Evolutionary conservation across 371 early-diverging fungal species (phyloP), one percentile per base, ranked within the genome.

Genomic region (Apophysomyces elegans): DNA sequence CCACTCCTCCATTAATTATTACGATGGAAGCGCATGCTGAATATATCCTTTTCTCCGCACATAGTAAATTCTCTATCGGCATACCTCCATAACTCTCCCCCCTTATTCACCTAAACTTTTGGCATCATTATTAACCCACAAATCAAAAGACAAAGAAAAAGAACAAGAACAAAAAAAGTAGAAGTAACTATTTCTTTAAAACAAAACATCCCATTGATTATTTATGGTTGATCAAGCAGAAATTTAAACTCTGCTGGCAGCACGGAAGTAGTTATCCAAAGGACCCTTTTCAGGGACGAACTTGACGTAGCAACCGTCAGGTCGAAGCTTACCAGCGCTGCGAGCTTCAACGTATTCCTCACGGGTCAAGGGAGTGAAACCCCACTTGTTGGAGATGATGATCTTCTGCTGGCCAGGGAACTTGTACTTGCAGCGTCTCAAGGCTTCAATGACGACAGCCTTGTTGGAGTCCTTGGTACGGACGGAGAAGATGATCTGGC

Each of bases 381-480:
- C 99, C 98, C 98, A 98, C 90, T 98, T 99, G 90, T 97, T 95
- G 86, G 98, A 97, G 78, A 99, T 86, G 71, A 97, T 90, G 77
- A 99, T 96, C 92, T 96, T 95, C 82, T 99, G 99, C 76, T 97
- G 95, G 75, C 99, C 99, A 64, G 99, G 98, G 90, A 99, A 99
- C 94, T 99, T 99, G 95, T 99, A 98, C 95, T 85, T 82, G 67
- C 77, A 83, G 81, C 99, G 96, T 74, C 99, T 96, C 70, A 99
- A 92, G 58, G 99, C 96, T 86, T 99, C 99, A 72, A 94, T 89
- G 74, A 99, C 99, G 65, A 90, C 88, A 60, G 93, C 95, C 88
- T 94, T 93, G 91, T 97, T 94, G 81, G 74, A 73, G 75, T 98
- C 99, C 92, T 96, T 98, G 87, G 98, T 93, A 81, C 99, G 97